phyloP scores from a whole-genome alignment of 345 rosid species.

The Acer negundo region DNA sequence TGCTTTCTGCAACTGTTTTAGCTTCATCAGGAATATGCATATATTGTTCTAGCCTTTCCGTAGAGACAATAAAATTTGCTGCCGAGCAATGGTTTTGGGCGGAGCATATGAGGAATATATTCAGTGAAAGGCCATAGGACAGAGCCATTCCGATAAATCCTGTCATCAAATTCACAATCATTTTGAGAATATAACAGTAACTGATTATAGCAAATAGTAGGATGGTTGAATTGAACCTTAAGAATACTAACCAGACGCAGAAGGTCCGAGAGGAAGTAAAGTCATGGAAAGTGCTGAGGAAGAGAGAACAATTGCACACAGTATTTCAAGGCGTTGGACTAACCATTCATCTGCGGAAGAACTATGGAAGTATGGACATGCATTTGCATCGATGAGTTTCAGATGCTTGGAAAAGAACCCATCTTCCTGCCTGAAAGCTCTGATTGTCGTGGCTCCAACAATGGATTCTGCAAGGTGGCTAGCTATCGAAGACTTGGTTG shows the following conservation, averaged over 20 bases:
- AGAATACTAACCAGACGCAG: conserved; percentile 62
- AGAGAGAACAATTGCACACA: conserved; percentile 55
- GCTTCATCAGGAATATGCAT: conserved; percentile 66
- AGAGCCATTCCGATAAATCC: conserved; percentile 66
- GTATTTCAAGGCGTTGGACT: conserved; percentile 53
- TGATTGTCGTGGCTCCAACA: conserved; percentile 60
- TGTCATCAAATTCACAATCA: conserved; percentile 4
- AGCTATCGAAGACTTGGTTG: conserved; percentile 55
- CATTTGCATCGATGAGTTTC: conserved; percentile 47
- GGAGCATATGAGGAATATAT: conserved; percentile 48
- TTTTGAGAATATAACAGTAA: not conserved
- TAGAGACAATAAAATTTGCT: conserved; percentile 45
- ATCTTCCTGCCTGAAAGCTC: conserved; percentile 58
- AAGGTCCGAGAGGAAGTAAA: conserved; percentile 46
- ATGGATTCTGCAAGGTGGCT: conserved; percentile 64
- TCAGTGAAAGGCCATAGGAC: conserved; percentile 58
- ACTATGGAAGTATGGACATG: conserved; percentile 51
- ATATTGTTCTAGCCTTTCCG: conserved; percentile 65
- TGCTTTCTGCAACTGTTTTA: conserved; percentile 47
- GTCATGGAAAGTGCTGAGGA: conserved; percentile 56
- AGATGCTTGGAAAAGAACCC: conserved; percentile 49
- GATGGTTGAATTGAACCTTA: not conserved
- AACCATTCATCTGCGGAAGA: conserved; percentile 64
- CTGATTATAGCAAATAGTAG: not conserved
- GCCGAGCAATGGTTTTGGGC: conserved; percentile 48